Evolutionary conservation across 108 stramenopile genomes (phyloP), one percentile per base, ranked within the genome.

Genomic region (Cyclotella distinguenda): DNA sequence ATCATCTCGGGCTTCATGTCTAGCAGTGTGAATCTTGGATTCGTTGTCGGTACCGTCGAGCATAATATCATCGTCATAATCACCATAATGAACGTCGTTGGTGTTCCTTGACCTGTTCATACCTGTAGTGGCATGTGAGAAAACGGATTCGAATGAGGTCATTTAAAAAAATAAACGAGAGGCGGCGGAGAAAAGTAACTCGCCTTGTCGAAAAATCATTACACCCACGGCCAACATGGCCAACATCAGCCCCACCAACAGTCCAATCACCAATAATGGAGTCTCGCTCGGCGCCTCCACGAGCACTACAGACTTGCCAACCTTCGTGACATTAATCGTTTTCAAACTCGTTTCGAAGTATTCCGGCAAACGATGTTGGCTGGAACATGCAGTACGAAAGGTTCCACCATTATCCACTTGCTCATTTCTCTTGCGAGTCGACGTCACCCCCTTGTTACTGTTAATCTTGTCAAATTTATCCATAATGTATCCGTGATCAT

Each of bases 391-490:
- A 3, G 35, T 43, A 18, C 64, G 50, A 44, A 53, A 65, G 5
- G 36, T 40, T 31, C 52, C 36, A 2, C 33, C 48, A 34, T 18
- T 27, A 36, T 36, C 27, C 33, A 31, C 8, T 21, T 33, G 23
- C 22, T 26, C 30, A 36, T 39, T 58, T 23, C 4, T 3, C 13
- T 12, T 25, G 4, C 28, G 15, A 42, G 26, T 42, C 39, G 57
- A 23, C 39, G 12, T 25, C 3, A 58, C 57, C 13, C 64, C 64
- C 52, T 42, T 65, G 34, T 50, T 50, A 10, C 51, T 65, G 31
- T 53, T 32, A 23, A 65, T 43, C 51, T 65, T 52, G 18, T 42
- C 19, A 53, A 65, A 65, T 31, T 65, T 52, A 43, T 65, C 33
- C 22, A 49, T 13, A 3, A 36, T n/a, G 22, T 43, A 65, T 30